Evolutionary conservation across 108 stramenopile species (phyloP), one percentile per base, ranked within the genome.

Genomic region (Fistulifera pelliculosa): DNA sequence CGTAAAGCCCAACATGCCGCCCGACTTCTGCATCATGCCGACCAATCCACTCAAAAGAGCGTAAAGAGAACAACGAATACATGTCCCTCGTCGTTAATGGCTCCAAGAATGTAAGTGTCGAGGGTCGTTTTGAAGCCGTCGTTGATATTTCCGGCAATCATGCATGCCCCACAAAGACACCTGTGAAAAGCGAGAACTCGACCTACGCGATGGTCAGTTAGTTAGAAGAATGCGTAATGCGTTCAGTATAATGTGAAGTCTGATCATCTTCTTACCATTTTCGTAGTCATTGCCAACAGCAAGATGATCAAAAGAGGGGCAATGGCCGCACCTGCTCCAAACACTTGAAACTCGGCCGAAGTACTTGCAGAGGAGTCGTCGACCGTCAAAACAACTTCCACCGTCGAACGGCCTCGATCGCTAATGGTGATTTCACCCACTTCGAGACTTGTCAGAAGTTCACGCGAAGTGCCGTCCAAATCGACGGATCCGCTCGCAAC

Each of bases 101-200:
- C 68, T 18, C 54, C 45, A 22, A 85, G 70, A 24, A 84, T 52
- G 51, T 77, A 84, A 25, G 64, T 62, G 47, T 64, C 67, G 12
- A 84, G 44, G 52, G 77, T 73, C 42, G 48, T 55, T 26, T 69
- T 65, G 64, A 76, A 85, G 7, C 83, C 83, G 13, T 44, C 65
- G 10, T 31, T 56, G 52, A 83, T 11, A 1, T 38, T 51, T 23
- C 81, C 83, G 14, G 68, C 51, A 7, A 75, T 58, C 58, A 77
- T 85, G 71, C 83, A 85, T 27, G 66, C 38, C 83, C 83, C 22
- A 78, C 41, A 56, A 78, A 85, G 31, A 85, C 67, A 7, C 79
- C 83, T 6, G 26, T 16, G 24, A 54, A 69, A 15, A 69, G 41
- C 3, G 68, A 69, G 24, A 69, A 52, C 43, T 62, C 68, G 14